phyloP scores from a whole-genome alignment of 441 rosid genomes.

The Gossypium davidsonii region DNA sequence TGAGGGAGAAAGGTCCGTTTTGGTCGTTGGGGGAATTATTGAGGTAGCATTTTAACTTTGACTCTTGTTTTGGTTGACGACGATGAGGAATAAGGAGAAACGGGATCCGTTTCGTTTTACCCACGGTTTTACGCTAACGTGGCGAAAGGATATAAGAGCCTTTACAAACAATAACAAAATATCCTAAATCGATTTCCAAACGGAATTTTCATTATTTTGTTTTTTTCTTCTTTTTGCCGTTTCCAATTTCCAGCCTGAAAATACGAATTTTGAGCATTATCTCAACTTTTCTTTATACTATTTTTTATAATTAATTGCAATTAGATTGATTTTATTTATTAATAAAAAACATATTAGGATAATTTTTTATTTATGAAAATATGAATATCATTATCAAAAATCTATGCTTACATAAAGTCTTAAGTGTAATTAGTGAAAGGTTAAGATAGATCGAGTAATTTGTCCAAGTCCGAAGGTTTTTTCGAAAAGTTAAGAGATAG shows the following conservation, averaged over 20 bases:
- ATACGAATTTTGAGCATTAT: not conserved
- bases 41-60: not conserved
- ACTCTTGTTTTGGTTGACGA: not conserved
- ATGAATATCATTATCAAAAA: too few species aligned
- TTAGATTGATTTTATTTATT: too few species aligned
- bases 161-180: not conserved
- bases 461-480: too few species aligned
- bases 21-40: not conserved
- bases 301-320: too few species aligned
- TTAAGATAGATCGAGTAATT: too few species aligned
- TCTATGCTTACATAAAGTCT: too few species aligned
- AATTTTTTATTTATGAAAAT: too few species aligned
- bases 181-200: not conserved
- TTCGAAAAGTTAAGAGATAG: too few species aligned
- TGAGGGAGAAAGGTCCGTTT: conserved; percentile 7
- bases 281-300: not conserved
- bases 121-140: not conserved
- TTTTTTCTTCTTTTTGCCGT: not conserved
- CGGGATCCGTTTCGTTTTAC: not conserved
- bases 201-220: too few species aligned
- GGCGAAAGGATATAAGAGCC: not conserved
- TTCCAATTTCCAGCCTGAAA: not conserved
- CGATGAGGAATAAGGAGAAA: too few species aligned
- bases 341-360: too few species aligned
- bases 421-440: too few species aligned